Percentiles rank a stretch among this genome's conserved stretches.
These are phyloP conservation scores for Eucalyptus cloeziana DNA, from an alignment of 345 rosid genomes.

Conservation along the genomic window DNA sequence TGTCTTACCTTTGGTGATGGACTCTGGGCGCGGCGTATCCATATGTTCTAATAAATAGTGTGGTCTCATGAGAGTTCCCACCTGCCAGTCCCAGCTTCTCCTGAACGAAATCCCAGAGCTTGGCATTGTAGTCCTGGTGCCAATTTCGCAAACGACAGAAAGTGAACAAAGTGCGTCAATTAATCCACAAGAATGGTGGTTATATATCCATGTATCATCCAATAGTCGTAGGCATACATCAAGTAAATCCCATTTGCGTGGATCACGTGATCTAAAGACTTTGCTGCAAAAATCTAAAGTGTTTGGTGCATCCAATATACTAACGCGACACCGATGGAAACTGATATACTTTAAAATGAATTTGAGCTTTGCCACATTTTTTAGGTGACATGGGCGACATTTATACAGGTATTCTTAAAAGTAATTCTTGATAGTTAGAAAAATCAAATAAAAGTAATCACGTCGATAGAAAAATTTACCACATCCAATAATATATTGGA, in stretches of 20 bases:
- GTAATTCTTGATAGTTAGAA: not conserved
- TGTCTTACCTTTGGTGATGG: slow-evolving; percentile 23
- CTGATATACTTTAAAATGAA: not conserved
- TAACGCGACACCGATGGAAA: not conserved
- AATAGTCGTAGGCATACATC: not conserved
- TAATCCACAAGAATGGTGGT: not conserved
- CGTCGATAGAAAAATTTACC: slow-evolving; percentile 13
- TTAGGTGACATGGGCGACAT: not conserved
- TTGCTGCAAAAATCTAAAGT: not conserved
- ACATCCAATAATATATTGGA: slow-evolving; percentile 67
- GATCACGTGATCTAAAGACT: not conserved
- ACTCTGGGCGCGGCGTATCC: slow-evolving; percentile 93
- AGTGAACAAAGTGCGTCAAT: not conserved
- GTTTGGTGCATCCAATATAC: not conserved
- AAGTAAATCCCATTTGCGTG: not conserved
- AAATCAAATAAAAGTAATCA: not conserved
- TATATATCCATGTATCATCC: not conserved
- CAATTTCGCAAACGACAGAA: not conserved
- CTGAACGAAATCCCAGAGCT: slow-evolving; percentile 75
- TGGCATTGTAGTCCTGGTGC: slow-evolving; percentile 46
- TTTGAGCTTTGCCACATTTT: not conserved
- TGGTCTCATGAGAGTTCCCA: slow-evolving; percentile 63
- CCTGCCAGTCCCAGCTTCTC: slow-evolving; percentile 59
- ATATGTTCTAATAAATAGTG: slow-evolving; percentile 57
- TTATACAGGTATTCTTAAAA: not conserved